Percentiles rank a stretch among this genome's conserved stretches.
These are phyloP conservation scores for Mortierella antarctica DNA, from an alignment of 192 early-diverging fungal species.

Conservation along the genomic window DNA sequence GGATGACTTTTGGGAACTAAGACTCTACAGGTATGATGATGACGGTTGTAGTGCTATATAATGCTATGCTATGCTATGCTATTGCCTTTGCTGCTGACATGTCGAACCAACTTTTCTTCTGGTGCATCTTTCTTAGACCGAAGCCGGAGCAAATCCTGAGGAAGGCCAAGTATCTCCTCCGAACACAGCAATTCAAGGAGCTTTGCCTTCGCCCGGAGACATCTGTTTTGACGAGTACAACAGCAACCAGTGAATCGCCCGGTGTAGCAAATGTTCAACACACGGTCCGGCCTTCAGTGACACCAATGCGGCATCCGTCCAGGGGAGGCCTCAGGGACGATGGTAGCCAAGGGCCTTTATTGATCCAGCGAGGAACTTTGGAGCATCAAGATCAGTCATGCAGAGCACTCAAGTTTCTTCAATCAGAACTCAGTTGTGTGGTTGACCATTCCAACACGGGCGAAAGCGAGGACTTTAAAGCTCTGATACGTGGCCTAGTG, in stretches of 20 bases:
- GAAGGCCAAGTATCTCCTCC: conserved; percentile 78
- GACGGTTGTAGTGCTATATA: too few species aligned
- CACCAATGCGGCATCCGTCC: neutral
- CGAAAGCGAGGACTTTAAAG: conserved; percentile 57
- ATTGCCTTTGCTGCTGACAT: neutral
- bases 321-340: neutral
- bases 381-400: conserved; percentile 51
- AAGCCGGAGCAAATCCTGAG: conserved; percentile 75
- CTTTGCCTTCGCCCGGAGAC: conserved; percentile 66
- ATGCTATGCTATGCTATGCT: neutral
- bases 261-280: too few species aligned
- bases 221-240: conserved; percentile 34
- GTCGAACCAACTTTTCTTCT: neutral
- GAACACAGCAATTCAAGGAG: conserved; percentile 85
- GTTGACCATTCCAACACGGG: conserved; percentile 70
- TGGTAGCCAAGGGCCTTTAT: neutral
- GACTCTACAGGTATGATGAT: conserved; percentile 66
- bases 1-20: conserved; percentile 88
- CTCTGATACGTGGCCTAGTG: conserved; percentile 35
- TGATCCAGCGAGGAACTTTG: conserved; percentile 25
- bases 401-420: conserved; percentile 82
- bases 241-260: neutral
- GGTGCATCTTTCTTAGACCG: conserved; percentile 53
- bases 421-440: conserved; percentile 73
- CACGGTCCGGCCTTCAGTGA: neutral